Conservation (phyloP, 139 green algal genomes). For the Desmodesmus armatus region DNA sequence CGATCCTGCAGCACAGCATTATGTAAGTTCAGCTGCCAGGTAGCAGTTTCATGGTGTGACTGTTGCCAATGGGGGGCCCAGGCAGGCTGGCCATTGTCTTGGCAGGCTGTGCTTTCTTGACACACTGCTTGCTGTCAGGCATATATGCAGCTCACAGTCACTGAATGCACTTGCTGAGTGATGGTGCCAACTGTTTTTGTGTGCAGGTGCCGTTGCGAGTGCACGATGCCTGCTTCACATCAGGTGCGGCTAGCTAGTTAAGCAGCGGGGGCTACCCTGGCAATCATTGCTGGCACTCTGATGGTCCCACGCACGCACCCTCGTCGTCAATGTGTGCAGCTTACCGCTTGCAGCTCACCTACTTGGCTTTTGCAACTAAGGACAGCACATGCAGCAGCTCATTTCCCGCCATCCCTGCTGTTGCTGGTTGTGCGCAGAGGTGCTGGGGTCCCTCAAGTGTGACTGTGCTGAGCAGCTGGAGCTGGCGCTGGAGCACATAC, state of each 20-base stretch:
- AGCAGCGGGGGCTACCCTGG: too few species aligned
- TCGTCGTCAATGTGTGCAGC: too few species aligned
- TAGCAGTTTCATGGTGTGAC: background rate
- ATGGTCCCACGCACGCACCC: too few species aligned
- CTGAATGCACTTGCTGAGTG: too few species aligned
- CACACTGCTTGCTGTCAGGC: background rate
- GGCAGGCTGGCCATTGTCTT: too few species aligned
- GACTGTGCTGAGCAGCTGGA: constrained; percentile 95
- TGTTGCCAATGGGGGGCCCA: background rate
- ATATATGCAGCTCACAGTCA: too few species aligned
- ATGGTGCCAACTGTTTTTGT: too few species aligned
- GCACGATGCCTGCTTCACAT: constrained; percentile 97
- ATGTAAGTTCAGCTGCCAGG: too few species aligned
- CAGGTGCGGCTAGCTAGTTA: too few species aligned
- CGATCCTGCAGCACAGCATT: background rate
- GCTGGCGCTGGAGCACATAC: constrained; percentile 87
- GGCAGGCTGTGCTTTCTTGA: background rate
- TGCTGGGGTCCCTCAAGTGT: constrained; percentile 95
- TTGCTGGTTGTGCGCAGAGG: constrained; percentile 69
- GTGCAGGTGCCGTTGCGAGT: constrained; percentile 87
- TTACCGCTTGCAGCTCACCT: background rate
- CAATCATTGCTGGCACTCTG: too few species aligned
- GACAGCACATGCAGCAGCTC: background rate
- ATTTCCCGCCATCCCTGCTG: background rate
- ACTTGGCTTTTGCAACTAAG: too few species aligned